Percentiles rank a stretch among this genome's conserved stretches.
Conservation (phyloP, 1,139 yeast species). For the Hanseniaspora gamundiae region DNA sequence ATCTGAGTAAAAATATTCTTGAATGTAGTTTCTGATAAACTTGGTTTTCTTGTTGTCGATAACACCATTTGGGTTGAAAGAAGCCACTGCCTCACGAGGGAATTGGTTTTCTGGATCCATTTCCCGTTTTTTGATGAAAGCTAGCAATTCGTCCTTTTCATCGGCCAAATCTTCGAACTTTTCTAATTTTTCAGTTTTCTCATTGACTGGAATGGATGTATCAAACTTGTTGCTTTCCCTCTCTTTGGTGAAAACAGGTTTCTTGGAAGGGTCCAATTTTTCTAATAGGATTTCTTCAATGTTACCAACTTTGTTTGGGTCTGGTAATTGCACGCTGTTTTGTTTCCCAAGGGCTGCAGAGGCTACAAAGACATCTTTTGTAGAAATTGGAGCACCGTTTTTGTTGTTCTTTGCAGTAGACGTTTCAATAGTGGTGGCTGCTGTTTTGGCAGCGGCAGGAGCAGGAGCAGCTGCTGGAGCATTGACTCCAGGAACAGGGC, state of each 20-base stretch:
- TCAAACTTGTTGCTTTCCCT: conserved; percentile 19
- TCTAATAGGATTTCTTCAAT: conserved; percentile 21
- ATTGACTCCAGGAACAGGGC: neutral
- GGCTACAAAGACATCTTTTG: conserved; percentile 14
- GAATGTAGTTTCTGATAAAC: conserved; percentile 43
- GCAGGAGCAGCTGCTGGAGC: neutral
- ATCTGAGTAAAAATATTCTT: conserved; percentile 59
- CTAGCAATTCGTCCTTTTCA: conserved; percentile 7
- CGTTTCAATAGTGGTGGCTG: neutral
- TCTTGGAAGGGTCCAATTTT: conserved; percentile 13
- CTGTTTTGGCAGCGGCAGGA: neutral
- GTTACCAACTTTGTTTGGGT: conserved; percentile 18
- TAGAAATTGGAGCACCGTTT: neutral
- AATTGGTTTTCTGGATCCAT: conserved; percentile 15
- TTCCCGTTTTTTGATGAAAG: conserved; percentile 5
- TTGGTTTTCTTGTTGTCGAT: conserved; percentile 20
- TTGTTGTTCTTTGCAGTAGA: neutral
- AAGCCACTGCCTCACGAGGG: conserved; percentile 8
- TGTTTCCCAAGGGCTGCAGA: conserved; percentile 11
- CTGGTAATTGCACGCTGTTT: conserved; percentile 14
- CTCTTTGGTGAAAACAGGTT: conserved; percentile 8
- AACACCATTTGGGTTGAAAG: conserved; percentile 15
- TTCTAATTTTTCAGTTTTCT: conserved; percentile 5
- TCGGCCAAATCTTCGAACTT: conserved; percentile 9
- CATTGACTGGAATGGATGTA: conserved; percentile 19